phyloP scores from a whole-genome alignment of 176 grass and related monocot species.

The Alopecurus myosuroides region DNA sequence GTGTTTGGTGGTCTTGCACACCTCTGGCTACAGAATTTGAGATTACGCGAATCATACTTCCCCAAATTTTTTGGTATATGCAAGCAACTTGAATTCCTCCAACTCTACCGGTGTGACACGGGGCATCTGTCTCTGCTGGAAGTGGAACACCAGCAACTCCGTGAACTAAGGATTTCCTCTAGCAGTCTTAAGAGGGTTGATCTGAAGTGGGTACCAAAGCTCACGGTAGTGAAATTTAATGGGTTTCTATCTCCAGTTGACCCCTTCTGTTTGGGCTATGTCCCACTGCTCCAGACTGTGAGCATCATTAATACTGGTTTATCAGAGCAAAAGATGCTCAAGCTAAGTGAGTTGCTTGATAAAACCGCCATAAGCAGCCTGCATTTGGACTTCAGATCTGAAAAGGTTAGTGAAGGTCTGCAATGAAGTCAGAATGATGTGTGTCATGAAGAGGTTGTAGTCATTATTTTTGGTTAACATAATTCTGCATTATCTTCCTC shows the following conservation, averaged over 20 bases:
- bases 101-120: background rate
- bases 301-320: no score
- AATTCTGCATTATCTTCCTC: background rate
- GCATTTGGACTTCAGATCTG: background rate
- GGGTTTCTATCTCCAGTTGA: no score
- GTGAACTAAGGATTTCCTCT: background rate
- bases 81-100: background rate
- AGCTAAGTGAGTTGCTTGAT: slow-evolving; percentile 14
- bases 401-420: background rate
- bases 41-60: background rate
- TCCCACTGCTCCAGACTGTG: no score
- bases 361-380: background rate
- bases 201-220: background rate
- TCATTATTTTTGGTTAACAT: background rate
- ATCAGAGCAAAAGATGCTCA: background rate
- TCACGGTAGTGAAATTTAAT: no score
- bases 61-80: background rate
- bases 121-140: background rate
- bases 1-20: background rate
- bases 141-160: background rate
- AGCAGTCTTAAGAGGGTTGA: background rate
- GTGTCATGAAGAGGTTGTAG: background rate
- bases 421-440: background rate
- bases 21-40: background rate
- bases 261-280: no score